Conservation (phyloP, 495 filamentous ascomycete species). For the Podospora fimiseda region DNA sequence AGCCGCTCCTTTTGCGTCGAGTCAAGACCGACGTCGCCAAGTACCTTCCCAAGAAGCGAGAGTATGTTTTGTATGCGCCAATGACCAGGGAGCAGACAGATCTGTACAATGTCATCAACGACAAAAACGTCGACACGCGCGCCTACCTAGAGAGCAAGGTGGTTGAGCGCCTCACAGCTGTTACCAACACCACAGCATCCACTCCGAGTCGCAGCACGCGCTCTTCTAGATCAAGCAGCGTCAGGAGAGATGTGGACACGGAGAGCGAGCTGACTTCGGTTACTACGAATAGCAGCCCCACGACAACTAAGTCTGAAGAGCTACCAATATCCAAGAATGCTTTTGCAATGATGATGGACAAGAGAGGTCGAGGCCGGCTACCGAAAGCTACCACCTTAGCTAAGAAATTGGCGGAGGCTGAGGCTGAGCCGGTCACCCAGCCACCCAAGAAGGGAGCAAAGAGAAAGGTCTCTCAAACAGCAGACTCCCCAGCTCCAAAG, state of each 20-base stretch:
- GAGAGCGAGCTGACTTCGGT: constrained; percentile 5
- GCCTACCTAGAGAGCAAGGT: constrained; percentile 81
- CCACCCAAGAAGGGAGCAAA: constrained; percentile 32
- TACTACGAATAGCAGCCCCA: constrained; percentile 9
- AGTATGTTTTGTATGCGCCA: constrained; percentile 90
- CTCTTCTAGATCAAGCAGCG: constrained; percentile 33
- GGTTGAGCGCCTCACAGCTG: constrained; percentile 55
- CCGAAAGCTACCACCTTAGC: constrained; percentile 9
- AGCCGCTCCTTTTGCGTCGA: constrained; percentile 81
- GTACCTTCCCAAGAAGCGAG: constrained; percentile 86
- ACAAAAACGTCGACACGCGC: constrained; percentile 63
- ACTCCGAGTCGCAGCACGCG: constrained; percentile 31
- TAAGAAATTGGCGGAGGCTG: neutral
- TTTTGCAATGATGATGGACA: constrained; percentile 45
- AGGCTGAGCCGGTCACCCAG: constrained; percentile 1
- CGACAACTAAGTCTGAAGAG: constrained; percentile 8
- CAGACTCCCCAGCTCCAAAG: constrained; percentile 43
- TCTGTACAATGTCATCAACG: constrained; percentile 77
- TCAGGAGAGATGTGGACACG: constrained; percentile 16
- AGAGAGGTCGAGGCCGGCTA: constrained; percentile 20
- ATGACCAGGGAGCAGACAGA: constrained; percentile 84
- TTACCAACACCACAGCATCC: constrained; percentile 30
- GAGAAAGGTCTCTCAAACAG: constrained; percentile 35
- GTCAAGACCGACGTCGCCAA: constrained; percentile 91
- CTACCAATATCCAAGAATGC: constrained; percentile 30